Evolutionary conservation across 768 basidiomycete species (phyloP).

Genomic region (Termitomyces sp.): DNA sequence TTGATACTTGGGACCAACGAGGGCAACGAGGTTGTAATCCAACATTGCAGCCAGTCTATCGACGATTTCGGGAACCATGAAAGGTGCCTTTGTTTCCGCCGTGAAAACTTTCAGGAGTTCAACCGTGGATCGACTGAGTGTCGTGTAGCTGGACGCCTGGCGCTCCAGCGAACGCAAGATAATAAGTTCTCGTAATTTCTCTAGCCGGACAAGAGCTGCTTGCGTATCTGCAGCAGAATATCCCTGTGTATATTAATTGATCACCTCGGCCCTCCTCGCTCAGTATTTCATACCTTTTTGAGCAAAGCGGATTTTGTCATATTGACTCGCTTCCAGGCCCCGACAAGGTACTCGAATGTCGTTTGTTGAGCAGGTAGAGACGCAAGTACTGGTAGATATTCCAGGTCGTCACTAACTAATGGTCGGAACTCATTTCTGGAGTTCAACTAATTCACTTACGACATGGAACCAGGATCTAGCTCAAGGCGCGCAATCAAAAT

Average conservation of each 20-base stretch:
- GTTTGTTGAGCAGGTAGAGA: constrained; percentile 76
- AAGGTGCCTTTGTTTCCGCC: constrained; percentile 84
- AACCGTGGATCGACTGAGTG: constrained; percentile 85
- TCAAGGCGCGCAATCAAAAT: constrained; percentile 82
- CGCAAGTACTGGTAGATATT: constrained; percentile 66
- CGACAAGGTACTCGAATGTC: constrained; percentile 83
- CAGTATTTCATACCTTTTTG: constrained; percentile 47
- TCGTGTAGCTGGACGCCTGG: constrained; percentile 80
- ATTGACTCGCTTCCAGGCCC: constrained; percentile 89
- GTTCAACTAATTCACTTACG: constrained; percentile 35
- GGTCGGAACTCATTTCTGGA: not conserved
- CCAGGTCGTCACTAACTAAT: constrained; percentile 57
- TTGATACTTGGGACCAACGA: constrained; percentile 85
- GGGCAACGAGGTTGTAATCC: constrained; percentile 86
- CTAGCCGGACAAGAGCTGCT: constrained; percentile 55
- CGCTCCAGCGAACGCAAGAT: constrained; percentile 81
- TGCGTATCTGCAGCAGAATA: constrained; percentile 59
- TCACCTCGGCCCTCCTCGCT: not conserved
- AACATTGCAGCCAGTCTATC: constrained; percentile 94
- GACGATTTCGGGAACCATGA: constrained; percentile 95
- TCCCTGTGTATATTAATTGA: constrained; percentile 27
- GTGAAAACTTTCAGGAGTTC: constrained; percentile 89
- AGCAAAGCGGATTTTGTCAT: constrained; percentile 41
- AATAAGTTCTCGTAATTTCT: constrained; percentile 75
- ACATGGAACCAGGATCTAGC: constrained; percentile 65